These are phyloP conservation scores for Oryza australiensis DNA, from an alignment of 176 grass and related monocot genomes.

Conservation along the genomic window DNA sequence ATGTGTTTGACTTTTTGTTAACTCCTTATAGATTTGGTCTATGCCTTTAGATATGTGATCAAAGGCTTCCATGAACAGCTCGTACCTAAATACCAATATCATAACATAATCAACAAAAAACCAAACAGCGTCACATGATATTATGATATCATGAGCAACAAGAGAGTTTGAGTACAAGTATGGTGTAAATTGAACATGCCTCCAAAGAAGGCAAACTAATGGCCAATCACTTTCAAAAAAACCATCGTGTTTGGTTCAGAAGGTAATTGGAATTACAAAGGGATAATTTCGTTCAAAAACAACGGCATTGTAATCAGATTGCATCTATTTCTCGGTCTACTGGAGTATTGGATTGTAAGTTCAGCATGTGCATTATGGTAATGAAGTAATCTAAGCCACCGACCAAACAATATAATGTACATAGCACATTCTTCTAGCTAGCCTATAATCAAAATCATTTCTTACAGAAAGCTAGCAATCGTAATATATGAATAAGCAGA, in stretches of 20 bases:
- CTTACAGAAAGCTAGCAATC: not conserved
- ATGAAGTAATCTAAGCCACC: not conserved
- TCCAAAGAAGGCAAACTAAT: slow-evolving; percentile 10
- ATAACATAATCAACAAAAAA: not conserved
- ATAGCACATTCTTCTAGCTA: slow-evolving; percentile 3
- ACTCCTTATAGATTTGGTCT: slow-evolving; percentile 97
- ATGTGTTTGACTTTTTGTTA: slow-evolving; percentile 96
- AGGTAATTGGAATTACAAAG: not conserved
- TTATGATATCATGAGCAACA: not conserved
- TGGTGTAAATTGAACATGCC: slow-evolving; percentile 1
- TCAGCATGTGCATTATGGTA: not conserved
- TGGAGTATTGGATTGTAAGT: slow-evolving; percentile 5
- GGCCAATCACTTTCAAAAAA: not conserved
- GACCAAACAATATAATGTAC: not conserved
- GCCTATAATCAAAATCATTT: not conserved
- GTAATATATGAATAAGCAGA: not conserved
- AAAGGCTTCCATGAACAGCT: slow-evolving; percentile 92
- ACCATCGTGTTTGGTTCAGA: not conserved
- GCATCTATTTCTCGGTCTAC: not conserved
- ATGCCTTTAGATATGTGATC: slow-evolving; percentile 97
- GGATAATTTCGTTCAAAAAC: not conserved
- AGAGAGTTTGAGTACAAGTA: slow-evolving; percentile 12
- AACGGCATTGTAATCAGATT: not conserved
- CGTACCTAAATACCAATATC: slow-evolving; percentile 65
- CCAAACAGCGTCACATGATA: not conserved